These are phyloP conservation scores for Actinomortierella ambigua DNA, from an alignment of 371 early-diverging fungal genomes.

Conservation along the genomic window DNA sequence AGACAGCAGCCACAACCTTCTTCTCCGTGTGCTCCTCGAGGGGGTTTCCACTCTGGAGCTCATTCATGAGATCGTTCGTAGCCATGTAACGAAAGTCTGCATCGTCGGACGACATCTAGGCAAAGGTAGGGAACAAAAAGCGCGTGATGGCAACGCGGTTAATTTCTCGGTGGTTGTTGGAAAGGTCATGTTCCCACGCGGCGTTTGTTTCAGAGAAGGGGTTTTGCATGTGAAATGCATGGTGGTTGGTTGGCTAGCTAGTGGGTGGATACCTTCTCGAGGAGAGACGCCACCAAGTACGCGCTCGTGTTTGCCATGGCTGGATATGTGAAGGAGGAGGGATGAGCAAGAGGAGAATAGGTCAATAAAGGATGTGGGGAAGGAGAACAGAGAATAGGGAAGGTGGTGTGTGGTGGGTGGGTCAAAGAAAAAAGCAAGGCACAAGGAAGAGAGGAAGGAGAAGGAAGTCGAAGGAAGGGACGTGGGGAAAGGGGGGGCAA, in stretches of 20 bases:
- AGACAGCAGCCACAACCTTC: conserved; percentile 70
- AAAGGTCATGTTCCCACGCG: too few species aligned
- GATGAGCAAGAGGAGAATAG: background rate
- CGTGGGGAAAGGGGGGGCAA: background rate
- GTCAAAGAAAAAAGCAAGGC: background rate
- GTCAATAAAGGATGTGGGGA: too few species aligned
- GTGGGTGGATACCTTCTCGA: conserved; percentile 64
- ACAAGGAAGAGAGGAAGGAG: background rate
- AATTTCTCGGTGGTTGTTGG: background rate
- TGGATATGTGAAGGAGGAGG: background rate
- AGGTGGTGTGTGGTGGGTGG: background rate
- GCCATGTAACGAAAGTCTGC: conserved; percentile 96
- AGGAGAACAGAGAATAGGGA: too few species aligned
- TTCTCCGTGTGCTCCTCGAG: conserved; percentile 72
- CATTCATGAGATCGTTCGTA: conserved; percentile 81
- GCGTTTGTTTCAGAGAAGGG: too few species aligned
- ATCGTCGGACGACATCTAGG: conserved; percentile 82
- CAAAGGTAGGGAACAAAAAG: background rate
- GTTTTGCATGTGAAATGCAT: background rate
- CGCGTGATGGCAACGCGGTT: background rate
- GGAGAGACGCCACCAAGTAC: conserved; percentile 66
- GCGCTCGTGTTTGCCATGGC: conserved; percentile 55
- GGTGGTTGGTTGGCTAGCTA: too few species aligned
- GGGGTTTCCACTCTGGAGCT: conserved; percentile 61
- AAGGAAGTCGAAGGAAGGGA: background rate